Percentiles rank a stretch among this genome's conserved stretches.
These are phyloP conservation scores for Scheffersomyces lignicola DNA, from an alignment of 1,139 yeast species.

Conservation along the genomic window DNA sequence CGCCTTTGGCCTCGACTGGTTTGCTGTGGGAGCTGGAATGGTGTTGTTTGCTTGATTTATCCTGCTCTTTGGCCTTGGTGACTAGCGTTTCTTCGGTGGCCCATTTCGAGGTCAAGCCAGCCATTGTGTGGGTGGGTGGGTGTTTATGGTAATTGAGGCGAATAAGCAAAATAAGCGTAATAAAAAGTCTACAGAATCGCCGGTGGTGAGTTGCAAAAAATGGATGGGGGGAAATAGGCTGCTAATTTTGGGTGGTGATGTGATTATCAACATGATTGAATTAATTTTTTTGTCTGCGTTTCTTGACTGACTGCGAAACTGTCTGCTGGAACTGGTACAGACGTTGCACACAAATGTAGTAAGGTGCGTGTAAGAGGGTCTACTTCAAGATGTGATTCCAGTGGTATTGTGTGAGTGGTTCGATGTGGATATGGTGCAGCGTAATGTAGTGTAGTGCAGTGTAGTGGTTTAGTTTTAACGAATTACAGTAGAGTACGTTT, in stretches of 20 bases:
- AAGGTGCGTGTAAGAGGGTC: too few relatives aligned
- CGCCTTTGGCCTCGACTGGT: conserved; percentile 11
- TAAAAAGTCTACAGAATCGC: background rate
- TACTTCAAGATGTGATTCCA: too few relatives aligned
- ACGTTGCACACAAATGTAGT: too few relatives aligned
- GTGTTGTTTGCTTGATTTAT: conserved; percentile 10
- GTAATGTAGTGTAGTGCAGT: too few relatives aligned
- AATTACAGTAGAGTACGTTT: too few relatives aligned
- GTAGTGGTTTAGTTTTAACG: too few relatives aligned
- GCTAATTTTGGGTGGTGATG: background rate
- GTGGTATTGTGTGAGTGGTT: too few relatives aligned
- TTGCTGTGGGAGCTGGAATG: conserved; percentile 4
- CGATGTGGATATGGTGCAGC: too few relatives aligned
- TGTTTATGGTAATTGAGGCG: background rate
- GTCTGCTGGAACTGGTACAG: too few relatives aligned
- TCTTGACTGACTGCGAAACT: too few relatives aligned
- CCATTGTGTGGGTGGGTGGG: too few relatives aligned
- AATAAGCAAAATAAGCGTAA: background rate
- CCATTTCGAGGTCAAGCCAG: conserved; percentile 41
- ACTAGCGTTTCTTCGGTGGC: conserved; percentile 33
- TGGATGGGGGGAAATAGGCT: background rate
- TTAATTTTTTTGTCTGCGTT: too few relatives aligned
- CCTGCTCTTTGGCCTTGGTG: conserved; percentile 24
- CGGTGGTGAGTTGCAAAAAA: background rate
- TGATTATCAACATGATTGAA: background rate